Base-by-base conservation (phyloP, 148 eudicot genomes). In the Fagopyrum esculentum region DNA sequence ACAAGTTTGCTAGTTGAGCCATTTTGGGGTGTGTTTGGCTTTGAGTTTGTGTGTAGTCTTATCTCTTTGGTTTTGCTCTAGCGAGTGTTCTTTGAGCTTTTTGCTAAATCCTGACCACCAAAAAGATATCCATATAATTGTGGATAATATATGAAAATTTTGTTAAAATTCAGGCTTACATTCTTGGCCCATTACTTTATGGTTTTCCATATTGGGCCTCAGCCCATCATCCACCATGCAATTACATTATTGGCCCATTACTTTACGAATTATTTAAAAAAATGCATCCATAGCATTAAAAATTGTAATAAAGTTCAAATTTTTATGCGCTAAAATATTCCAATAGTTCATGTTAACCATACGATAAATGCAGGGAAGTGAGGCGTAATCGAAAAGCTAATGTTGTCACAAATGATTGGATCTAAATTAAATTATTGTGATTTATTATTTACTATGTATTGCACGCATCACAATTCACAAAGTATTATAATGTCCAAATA, bases 1-100 rank as follows among this genome's bases (percentile, higher is more conserved):
- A 81, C 66, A 86, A 77, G 76, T 86, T 86, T 80, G 92, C 78
- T 56, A 85, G 70, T 56, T 15, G 78, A 76, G 92, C 85, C 93
- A 90, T 90, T 64, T 12, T 48, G 66, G 63, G 77, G 69, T 49
- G 78, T 68, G 50, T 56, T 76, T 6, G 78, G 0, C 6, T 68
- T 15, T 40, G 13, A 29, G 9, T 11, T 30, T 11, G 6, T 30
- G 71, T 13, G 3, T 3, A 45, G 45, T 66, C 44, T 66, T 66
- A 29, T 30, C 45, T 66, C 55, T 6, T 59, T 35, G 40, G 40
- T 35, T 59, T 61, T 61, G 68, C 68, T 61, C 3, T 35, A 35
- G 40, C 26, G 12, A 19, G 35, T 60, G 40, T 60, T 0, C 8
- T 60, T 17, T 11, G 35, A 6, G 4, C 48, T 46, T 69, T 43